phyloP scores from a whole-genome alignment of 441 rosid genomes.

The Isatis lusitanica region DNA sequence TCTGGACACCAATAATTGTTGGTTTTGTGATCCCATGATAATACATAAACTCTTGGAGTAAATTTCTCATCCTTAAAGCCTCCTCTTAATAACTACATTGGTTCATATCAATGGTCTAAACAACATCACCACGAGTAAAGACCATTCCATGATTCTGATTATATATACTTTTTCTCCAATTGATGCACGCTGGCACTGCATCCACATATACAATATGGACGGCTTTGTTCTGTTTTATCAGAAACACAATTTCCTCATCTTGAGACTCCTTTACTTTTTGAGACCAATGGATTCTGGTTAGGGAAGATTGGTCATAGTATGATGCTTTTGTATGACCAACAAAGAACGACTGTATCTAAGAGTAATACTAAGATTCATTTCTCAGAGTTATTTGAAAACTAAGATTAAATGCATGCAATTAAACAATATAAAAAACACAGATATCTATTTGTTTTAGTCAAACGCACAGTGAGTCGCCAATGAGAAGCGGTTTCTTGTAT shows the following conservation, averaged over 20 bases:
- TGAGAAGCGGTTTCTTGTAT: too few species aligned
- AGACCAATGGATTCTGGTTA: conserved; percentile 48
- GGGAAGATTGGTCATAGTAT: too few species aligned
- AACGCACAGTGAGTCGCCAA: too few species aligned
- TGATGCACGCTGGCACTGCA: conserved; percentile 50
- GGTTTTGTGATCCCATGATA: conserved; percentile 67
- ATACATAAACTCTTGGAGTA: conserved; percentile 59
- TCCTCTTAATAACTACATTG: conserved; percentile 76
- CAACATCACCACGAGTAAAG: conserved; percentile 78
- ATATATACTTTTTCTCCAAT: conserved; percentile 27
- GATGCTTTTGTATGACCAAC: too few species aligned
- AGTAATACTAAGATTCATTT: too few species aligned
- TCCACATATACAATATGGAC: conserved; percentile 78
- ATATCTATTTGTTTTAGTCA: too few species aligned
- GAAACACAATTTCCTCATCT: conserved; percentile 58
- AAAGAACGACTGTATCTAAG: too few species aligned
- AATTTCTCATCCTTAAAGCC: conserved; percentile 71
- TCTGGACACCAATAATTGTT: conserved; percentile 68
- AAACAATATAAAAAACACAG: too few species aligned
- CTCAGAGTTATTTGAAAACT: too few species aligned
- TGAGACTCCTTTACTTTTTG: conserved; percentile 73
- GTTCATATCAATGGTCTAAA: conserved; percentile 82
- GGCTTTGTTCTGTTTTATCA: conserved; percentile 67
- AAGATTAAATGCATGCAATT: too few species aligned
- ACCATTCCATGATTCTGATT: conserved; percentile 59